Conservation (phyloP, 2,329 filamentous ascomycete species). For the Bipolaris bicolor region DNA sequence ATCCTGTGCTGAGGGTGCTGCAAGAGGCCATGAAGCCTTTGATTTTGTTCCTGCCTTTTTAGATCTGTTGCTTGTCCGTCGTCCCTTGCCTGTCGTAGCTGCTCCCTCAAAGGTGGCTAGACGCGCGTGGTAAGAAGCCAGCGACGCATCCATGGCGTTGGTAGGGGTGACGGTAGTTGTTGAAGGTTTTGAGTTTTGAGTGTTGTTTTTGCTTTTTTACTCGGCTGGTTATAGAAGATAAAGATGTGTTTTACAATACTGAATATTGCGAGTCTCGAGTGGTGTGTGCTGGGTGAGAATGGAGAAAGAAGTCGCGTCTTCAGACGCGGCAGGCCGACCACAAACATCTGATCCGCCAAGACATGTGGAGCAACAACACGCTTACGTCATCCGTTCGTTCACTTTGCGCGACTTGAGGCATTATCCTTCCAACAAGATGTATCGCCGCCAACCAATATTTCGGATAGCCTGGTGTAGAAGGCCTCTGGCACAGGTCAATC, state of each 20-base stretch:
- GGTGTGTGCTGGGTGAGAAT: slow-evolving; percentile 9
- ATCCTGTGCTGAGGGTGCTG: slow-evolving; percentile 69
- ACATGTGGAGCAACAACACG: slow-evolving; percentile 11
- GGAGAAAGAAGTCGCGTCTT: slow-evolving; percentile 21
- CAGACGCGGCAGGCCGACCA: slow-evolving; percentile 11
- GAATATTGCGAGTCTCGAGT: slow-evolving; percentile 9
- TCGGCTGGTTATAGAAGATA: neutral
- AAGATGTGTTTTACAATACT: neutral
- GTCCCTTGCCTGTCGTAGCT: slow-evolving; percentile 67
- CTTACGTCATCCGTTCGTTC: slow-evolving; percentile 34
- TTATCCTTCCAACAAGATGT: slow-evolving; percentile 36
- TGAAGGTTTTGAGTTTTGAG: neutral
- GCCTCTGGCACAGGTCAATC: slow-evolving; percentile 30
- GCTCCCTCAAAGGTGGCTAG: slow-evolving; percentile 75
- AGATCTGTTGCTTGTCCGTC: slow-evolving; percentile 70
- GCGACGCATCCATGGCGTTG: slow-evolving; percentile 41
- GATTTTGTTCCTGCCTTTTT: slow-evolving; percentile 56
- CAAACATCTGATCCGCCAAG: slow-evolving; percentile 22
- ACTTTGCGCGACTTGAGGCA: slow-evolving; percentile 31
- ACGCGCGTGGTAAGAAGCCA: slow-evolving; percentile 74
- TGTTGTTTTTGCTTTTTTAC: neutral
- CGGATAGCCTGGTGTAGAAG: slow-evolving; percentile 38
- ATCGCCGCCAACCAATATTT: slow-evolving; percentile 37
- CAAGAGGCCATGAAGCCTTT: slow-evolving; percentile 74
- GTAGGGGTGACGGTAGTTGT: neutral